Evolutionary conservation across 495 filamentous ascomycete species (phyloP).

Genomic region (Endocarpon pusillum): DNA sequence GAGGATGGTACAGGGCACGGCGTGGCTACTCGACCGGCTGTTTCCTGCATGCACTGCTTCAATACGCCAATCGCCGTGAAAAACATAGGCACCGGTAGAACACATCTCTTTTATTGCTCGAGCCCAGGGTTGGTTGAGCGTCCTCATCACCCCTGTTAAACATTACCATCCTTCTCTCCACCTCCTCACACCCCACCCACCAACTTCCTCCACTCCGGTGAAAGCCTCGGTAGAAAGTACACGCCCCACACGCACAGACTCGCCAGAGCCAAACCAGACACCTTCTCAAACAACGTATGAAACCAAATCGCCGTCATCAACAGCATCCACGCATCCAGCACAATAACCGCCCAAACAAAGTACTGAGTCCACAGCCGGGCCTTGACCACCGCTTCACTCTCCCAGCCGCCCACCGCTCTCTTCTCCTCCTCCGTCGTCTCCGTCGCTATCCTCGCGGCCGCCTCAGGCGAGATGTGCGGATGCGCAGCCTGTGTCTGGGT

Average conservation of each 20-base stretch:
- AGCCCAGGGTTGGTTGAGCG: too few relatives aligned
- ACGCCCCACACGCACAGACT: slow-evolving; percentile 48
- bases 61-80: too few relatives aligned
- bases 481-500: slow-evolving; percentile 23
- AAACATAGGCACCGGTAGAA: too few relatives aligned
- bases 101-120: too few relatives aligned
- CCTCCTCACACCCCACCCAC: too few relatives aligned
- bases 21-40: too few relatives aligned
- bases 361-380: slow-evolving; percentile 33
- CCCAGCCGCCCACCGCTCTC: slow-evolving; percentile 25
- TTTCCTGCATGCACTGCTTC: too few relatives aligned
- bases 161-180: too few relatives aligned
- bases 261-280: slow-evolving; percentile 58
- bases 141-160: too few relatives aligned
- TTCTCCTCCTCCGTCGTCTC: slow-evolving; percentile 44
- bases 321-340: slow-evolving; percentile 78
- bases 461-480: slow-evolving; percentile 7
- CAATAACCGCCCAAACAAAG: slow-evolving; percentile 28
- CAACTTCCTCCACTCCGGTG: slow-evolving; percentile 43
- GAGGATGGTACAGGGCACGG: too few relatives aligned
- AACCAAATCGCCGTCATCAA: slow-evolving; percentile 97
- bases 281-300: slow-evolving; percentile 97
- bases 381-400: slow-evolving; percentile 10
- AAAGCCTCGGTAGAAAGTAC: slow-evolving; percentile 57
- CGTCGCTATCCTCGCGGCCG: slow-evolving; percentile 30